Percentiles rank a stretch among this genome's conserved stretches.
Conservation (phyloP, 2,329 filamentous ascomycete species). For the Ophiostoma novo-ulmi region DNA sequence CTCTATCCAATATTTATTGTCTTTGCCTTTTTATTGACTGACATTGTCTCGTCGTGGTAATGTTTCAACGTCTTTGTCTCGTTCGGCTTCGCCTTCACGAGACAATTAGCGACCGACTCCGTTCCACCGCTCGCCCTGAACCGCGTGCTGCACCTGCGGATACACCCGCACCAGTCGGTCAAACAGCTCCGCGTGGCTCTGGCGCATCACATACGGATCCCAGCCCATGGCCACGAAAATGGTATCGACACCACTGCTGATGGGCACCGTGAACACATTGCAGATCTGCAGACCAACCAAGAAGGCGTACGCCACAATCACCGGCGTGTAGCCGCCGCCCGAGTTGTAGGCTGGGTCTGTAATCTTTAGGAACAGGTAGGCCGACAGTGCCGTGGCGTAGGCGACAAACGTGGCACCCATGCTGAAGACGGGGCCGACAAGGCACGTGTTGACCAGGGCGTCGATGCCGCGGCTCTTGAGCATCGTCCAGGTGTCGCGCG, state of each 20-base stretch:
- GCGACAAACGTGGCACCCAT: conserved; percentile 80
- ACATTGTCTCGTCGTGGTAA: background rate
- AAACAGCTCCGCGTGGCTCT: conserved; percentile 78
- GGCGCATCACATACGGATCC: conserved; percentile 68
- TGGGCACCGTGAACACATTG: conserved; percentile 78
- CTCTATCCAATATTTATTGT: background rate
- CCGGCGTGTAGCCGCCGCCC: conserved; percentile 62
- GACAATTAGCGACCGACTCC: background rate
- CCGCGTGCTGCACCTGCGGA: conserved; percentile 73
- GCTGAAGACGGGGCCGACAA: conserved; percentile 67
- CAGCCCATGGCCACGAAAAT: conserved; percentile 77
- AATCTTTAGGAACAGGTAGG: conserved; percentile 81
- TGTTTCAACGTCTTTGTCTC: background rate
- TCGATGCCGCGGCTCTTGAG: conserved; percentile 90
- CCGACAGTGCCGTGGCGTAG: conserved; percentile 73
- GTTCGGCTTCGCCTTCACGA: background rate
- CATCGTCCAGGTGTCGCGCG: conserved; percentile 87
- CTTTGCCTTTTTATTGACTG: background rate
- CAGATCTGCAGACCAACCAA: conserved; percentile 85
- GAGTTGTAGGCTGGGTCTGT: conserved; percentile 74
- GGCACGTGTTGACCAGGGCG: conserved; percentile 81
- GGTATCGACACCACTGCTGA: conserved; percentile 84
- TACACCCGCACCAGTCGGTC: conserved; percentile 74
- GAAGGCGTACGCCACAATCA: conserved; percentile 80
- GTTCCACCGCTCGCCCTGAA: conserved; percentile 38